Percentiles rank a stretch among this genome's conserved stretches.
Evolutionary conservation across 371 early-diverging fungal genomes (phyloP).

Genomic region (Chytridium lagenaria): DNA sequence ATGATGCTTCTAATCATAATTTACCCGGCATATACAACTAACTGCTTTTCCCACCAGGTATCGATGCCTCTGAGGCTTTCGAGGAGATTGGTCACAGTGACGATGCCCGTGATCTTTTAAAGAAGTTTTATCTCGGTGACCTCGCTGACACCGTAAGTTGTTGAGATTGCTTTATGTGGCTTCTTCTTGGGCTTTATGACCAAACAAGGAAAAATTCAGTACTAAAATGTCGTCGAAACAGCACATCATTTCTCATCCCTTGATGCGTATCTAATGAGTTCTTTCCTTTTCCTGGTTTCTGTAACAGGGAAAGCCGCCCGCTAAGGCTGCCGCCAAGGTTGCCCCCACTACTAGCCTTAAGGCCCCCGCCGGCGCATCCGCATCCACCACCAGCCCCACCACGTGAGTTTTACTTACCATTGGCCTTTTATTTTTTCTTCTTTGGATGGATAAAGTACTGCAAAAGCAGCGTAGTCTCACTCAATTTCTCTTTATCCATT

Average conservation of each 20-base stretch:
- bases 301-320: slow-evolving; percentile 33
- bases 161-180: slow-evolving; percentile 11
- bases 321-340: slow-evolving; percentile 29
- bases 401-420: slow-evolving; percentile 3
- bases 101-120: slow-evolving; percentile 85
- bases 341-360: slow-evolving; percentile 29
- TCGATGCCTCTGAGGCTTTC: slow-evolving; percentile 91
- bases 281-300: too few species aligned
- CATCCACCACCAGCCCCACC: slow-evolving; percentile 15
- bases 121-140: slow-evolving; percentile 75
- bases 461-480: background rate
- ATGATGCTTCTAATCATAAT: too few species aligned
- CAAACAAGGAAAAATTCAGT: too few species aligned
- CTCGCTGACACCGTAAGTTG: slow-evolving; percentile 51
- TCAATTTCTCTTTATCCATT: background rate
- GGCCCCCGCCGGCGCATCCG: background rate
- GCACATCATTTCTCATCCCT: too few species aligned
- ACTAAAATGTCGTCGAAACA: too few species aligned
- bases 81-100: slow-evolving; percentile 94
- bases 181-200: too few species aligned
- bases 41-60: slow-evolving; percentile 57
- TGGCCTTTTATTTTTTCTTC: slow-evolving; percentile 3
- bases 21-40: too few species aligned
- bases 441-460: background rate
- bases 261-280: too few species aligned